Base-by-base conservation (phyloP, 495 filamentous ascomycete species). In the Xylaria grammica region DNA sequence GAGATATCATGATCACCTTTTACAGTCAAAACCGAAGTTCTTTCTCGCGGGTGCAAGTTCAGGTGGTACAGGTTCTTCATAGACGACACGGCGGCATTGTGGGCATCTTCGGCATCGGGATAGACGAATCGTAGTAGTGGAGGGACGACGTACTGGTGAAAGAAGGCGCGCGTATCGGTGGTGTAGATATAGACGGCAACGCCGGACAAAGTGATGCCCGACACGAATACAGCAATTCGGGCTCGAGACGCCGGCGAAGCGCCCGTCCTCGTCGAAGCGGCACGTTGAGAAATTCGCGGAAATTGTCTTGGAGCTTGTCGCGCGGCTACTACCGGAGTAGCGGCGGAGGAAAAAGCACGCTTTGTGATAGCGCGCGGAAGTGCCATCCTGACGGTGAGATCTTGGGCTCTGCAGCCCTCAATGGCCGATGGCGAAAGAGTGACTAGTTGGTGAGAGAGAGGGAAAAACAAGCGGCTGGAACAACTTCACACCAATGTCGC, bases 91-190 rank as follows among this genome's bases (percentile, higher is more conserved):
- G 92, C 91, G 54, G 84, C 79, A 67, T 94, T 86, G 73, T 99
- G 95, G 22, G 95, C 95, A 34, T 93, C 91, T 75, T 98, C 95
- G 42, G 93, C 93, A 75, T 97, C 94, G 1, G 89, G 84, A 70
- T 79, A 93, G 32, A 96, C 13, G 57, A 81, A 70, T 13, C 94
- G 85, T 13, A 98, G 79, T 48, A 89, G 74, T 19, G 88, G 93
- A 26, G 92, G 89, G 32, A 91, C 79, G n/a, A 90, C 79, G 77
- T 90, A 97, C 63, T 86, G 85, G 80, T 97, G 95, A 60, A 94
- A 70, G 69, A 89, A 89, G 24, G 95, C 91, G 62, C 95, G 87
- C 13, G 94, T 97, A 78, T 99, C 95, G 61, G 94, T 97, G 36
- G 87, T 77, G 72, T 97, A 97, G 70, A 91, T 78, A 72, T 91